Evolutionary conservation across 768 basidiomycete genomes (phyloP).

Genomic region (Boletus subcaerulescens): DNA sequence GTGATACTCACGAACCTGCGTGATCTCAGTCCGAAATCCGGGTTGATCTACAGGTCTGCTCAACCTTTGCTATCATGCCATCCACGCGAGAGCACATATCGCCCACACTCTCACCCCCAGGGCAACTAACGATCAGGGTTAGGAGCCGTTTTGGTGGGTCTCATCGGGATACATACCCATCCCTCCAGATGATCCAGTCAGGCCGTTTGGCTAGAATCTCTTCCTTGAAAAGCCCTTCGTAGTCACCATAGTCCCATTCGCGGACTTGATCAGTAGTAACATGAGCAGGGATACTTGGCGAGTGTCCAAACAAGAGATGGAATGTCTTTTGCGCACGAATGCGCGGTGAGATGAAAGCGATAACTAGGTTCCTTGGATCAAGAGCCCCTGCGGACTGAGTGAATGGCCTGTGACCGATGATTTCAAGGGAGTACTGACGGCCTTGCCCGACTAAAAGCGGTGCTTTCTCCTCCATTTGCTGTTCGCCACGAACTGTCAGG

Average conservation of each 20-base stretch:
- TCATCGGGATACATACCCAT: slow-evolving; percentile 52
- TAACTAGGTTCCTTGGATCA: slow-evolving; percentile 74
- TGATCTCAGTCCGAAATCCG: slow-evolving; percentile 5
- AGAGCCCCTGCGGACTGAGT: slow-evolving; percentile 52
- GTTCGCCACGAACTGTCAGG: slow-evolving; percentile 72
- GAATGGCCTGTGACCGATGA: neutral
- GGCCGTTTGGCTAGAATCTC: slow-evolving; percentile 66
- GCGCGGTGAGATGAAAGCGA: slow-evolving; percentile 83
- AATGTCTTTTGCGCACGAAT: slow-evolving; percentile 84
- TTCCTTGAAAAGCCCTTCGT: slow-evolving; percentile 77
- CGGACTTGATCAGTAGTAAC: slow-evolving; percentile 61
- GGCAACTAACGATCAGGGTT: slow-evolving; percentile 53
- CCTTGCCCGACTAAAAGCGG: slow-evolving; percentile 68
- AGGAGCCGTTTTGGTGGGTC: neutral
- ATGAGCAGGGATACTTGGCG: slow-evolving; percentile 47
- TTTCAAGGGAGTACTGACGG: slow-evolving; percentile 44
- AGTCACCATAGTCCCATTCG: slow-evolving; percentile 93
- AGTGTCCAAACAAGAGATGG: slow-evolving; percentile 66
- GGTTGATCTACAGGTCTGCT: slow-evolving; percentile 12
- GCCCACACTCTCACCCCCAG: slow-evolving; percentile 79
- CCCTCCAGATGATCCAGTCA: slow-evolving; percentile 80
- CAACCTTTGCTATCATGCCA: slow-evolving; percentile 64
- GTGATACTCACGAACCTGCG: slow-evolving; percentile 71
- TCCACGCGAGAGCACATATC: slow-evolving; percentile 84
- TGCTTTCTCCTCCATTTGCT: slow-evolving; percentile 65